These are phyloP conservation scores for Colletotrichum karsti DNA, from an alignment of 2,329 filamentous ascomycete species.

Conservation along the genomic window DNA sequence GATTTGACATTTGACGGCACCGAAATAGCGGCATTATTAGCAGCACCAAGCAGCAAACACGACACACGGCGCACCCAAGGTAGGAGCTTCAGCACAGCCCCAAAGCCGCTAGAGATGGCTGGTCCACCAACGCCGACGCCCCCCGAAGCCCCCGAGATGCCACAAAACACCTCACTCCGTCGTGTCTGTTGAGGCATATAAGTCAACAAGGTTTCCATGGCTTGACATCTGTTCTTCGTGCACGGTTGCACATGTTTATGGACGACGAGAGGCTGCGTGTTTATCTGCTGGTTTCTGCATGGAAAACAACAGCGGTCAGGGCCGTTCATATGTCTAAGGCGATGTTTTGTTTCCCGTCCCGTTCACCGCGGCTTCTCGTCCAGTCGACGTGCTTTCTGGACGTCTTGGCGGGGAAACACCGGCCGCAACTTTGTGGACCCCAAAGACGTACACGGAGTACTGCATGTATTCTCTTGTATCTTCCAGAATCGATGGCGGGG, in stretches of 20 bases:
- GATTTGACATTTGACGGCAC: not conserved
- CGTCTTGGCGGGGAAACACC: constrained; percentile 19
- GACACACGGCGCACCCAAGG: too few species aligned
- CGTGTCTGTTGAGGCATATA: not conserved
- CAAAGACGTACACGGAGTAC: not conserved
- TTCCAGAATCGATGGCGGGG: constrained; percentile 2
- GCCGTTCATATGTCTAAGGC: not conserved
- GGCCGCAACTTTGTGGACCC: not conserved
- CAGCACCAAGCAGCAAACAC: too few species aligned
- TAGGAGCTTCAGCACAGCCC: not conserved
- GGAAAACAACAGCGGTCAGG: not conserved
- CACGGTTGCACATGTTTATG: not conserved
- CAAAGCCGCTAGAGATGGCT: not conserved
- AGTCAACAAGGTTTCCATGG: not conserved
- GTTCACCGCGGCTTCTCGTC: not conserved
- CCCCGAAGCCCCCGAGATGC: constrained; percentile 14
- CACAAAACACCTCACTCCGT: constrained; percentile 14
- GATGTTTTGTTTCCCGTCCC: constrained; percentile 1
- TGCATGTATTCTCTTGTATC: not conserved
- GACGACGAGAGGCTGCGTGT: too few species aligned
- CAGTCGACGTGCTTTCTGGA: constrained; percentile 6
- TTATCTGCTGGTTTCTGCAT: not conserved
- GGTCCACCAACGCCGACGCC: constrained; percentile 17
- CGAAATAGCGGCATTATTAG: not conserved
- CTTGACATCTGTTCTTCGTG: not conserved